Evolutionary conservation across 2,329 filamentous ascomycete genomes (phyloP), one percentile per base, ranked within the genome.

Genomic region (Cercospora zeina): DNA sequence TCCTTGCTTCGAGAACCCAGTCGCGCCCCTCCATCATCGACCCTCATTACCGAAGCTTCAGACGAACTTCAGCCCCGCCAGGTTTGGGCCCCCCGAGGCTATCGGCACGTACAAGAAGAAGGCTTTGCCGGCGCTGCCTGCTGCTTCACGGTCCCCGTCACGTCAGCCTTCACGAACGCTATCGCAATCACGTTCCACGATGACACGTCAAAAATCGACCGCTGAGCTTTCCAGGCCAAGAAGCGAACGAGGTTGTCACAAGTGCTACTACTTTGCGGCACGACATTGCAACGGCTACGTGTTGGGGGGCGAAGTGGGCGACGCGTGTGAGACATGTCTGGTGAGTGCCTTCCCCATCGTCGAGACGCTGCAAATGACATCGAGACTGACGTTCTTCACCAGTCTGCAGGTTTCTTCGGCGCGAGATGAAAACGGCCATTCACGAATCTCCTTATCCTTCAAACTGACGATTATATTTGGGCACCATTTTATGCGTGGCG

Each of bases 251-350:
- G 72, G 64, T 37, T 76, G 71, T 56, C 70, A 71, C 45, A 70
- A 69, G 14, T 76, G 74, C 68, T 75, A 76, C 62, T 76, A 76
- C 68, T 74, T 69, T 62, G 70, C 68, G 19, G 72, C 73, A 30
- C 68, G 74, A 24, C 71, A 74, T 59, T 76, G 74, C 65, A 71
- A 73, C 49, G 74, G 74, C 27, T 76, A 70, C 64, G 72, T 75
- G 21, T 68, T 76, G 54, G 72, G 72, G 14, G 73, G 73, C 19
- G 63, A 67, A 16, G 62, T 67, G 24, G 72, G 73, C 7, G 73
- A 75, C 61, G 70, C 74, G 13, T 76, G 74, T 51, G 74, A 76
- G 60, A 67, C 64, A 24, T 72, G 70, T 58, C 62, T 70, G 69
- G 70, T 71, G 62, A 39, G 69, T 67, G 11, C 27, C 33, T 39